Evolutionary conservation across 768 basidiomycete genomes (phyloP), one percentile per base, ranked within the genome.

Genomic region (Pisolithus microcarpus): DNA sequence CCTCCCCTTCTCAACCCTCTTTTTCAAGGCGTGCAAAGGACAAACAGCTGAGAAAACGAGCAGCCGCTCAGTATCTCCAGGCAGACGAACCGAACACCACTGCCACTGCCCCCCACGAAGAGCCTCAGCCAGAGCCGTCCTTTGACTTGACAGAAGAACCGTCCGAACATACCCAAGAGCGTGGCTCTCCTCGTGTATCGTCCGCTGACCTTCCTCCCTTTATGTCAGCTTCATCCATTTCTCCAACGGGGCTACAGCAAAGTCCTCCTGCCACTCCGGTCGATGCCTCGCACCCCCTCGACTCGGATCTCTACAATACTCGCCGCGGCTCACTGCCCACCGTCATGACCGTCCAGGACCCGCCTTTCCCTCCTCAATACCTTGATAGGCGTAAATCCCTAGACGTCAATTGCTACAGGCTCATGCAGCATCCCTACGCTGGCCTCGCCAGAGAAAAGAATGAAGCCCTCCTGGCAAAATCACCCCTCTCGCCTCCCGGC

Each of bases 11-110:
- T 56, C 57, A 19, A 64, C 49, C 1, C 36, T 56, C 38, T 48
- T 19, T 52, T 23, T 52, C 30, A 65, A 87, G 87, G 51, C 85
- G 90, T 50, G 90, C 90, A 48, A 92, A 92, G 68, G 87, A 88
- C 65, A 92, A 92, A 66, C 79, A 73, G 63, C 60, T 80, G 73
- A 70, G 78, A 72, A 44, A 75, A 71, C 61, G 85, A 82, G 67
- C 70, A 47, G 10, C 63, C 2, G 40, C 56, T 0, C 38, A 38
- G 13, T 31, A 37, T 60, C 56, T 70, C 58, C 55, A 63, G 48
- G 37, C 57, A 54, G 59, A 63, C 4, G 47, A 39, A 30, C 28
- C 34, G 54, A 55, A 45, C 60, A 50, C 7, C 49, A 15, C 38
- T 16, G 49, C 9, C 48, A 15, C 38, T 52, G 56, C 43, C 18